Base-by-base conservation (phyloP, 2,329 filamentous ascomycete species). In the Chaetomium sp. region DNA sequence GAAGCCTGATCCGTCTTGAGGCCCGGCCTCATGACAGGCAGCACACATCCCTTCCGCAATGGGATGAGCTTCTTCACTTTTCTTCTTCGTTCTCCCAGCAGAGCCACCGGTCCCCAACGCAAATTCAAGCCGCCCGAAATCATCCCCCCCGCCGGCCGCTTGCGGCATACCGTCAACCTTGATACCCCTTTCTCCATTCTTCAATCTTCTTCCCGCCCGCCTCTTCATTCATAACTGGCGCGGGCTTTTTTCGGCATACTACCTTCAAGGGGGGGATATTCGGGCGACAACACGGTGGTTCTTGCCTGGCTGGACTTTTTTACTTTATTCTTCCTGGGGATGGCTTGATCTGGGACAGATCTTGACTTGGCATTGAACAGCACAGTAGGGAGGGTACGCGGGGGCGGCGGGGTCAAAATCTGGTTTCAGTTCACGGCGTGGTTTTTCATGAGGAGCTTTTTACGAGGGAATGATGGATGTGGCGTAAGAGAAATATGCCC, bases 11-110 rank as follows among this genome's bases (percentile, higher is more conserved):
- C 19, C 19, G 19, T 27, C 19, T 27, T 27, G 2, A 27, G 19
- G 19, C 19, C 19, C 3, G 19, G 19, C 19, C 19, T 27, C 19
- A 27, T 27, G 19, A 27, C 19, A 27, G 2, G 19, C 19, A 27
- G 19, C 2, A 27, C 3, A 27, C 19, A 27, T 27, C 19, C 19
- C 19, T 27, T 27, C 19, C 19, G 19, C 19, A 27, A 27, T 2
- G 19, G 19, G 37, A 47, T 43, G 7, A 34, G 32, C 38, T 49
- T 49, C 3, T 36, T 33, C 10, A 37, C 56, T 42, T 43, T 55
- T 56, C 43, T 50, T 55, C 48, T 59, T 59, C 55, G 56, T 61
- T 57, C 56, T 58, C 58, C 56, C 56, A 56, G 56, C 56, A 52
- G 19, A 49, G 44, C 53, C 50, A 55, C 37, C 36, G 43, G 40